Conservation (phyloP, 192 early-diverging fungal genomes). For the Coemansia sp. region DNA sequence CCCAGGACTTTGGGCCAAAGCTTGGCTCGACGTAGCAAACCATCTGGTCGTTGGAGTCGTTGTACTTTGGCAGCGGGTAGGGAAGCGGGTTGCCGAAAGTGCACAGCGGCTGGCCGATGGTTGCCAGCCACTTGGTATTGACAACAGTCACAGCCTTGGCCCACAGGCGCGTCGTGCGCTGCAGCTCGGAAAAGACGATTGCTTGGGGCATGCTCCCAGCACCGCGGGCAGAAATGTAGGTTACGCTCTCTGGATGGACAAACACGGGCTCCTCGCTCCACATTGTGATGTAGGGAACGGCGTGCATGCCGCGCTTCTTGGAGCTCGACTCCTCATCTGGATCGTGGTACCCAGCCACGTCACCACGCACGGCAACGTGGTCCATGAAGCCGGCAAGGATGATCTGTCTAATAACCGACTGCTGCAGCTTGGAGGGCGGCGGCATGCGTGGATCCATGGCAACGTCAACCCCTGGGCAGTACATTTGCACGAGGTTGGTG, state of each 20-base stretch:
- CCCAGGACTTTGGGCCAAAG: slow-evolving; percentile 76
- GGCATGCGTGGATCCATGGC: slow-evolving; percentile 68
- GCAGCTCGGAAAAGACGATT: slow-evolving; percentile 74
- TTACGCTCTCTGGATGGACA: slow-evolving; percentile 72
- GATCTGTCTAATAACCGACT: slow-evolving; percentile 82
- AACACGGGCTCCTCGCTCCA: slow-evolving; percentile 77
- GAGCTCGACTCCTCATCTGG: slow-evolving; percentile 49
- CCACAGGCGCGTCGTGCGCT: slow-evolving; percentile 64
- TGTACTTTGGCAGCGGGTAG: slow-evolving; percentile 76
- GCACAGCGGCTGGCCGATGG: slow-evolving; percentile 74
- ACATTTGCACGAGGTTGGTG: slow-evolving; percentile 69
- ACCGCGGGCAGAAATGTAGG: slow-evolving; percentile 53
- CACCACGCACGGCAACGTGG: slow-evolving; percentile 85
- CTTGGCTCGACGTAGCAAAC: slow-evolving; percentile 65
- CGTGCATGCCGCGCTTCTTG: slow-evolving; percentile 59
- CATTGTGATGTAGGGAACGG: slow-evolving; percentile 68
- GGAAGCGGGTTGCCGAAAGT: slow-evolving; percentile 75
- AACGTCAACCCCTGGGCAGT: slow-evolving; percentile 63
- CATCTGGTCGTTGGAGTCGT: slow-evolving; percentile 62
- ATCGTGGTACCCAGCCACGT: slow-evolving; percentile 65
- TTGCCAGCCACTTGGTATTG: slow-evolving; percentile 81
- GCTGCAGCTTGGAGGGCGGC: slow-evolving; percentile 70
- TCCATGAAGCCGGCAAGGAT: slow-evolving; percentile 90
- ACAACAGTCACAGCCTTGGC: slow-evolving; percentile 79
- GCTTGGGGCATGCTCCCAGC: slow-evolving; percentile 67